Evolutionary conservation across 371 early-diverging fungal species (phyloP).

Genomic region (Apophysomyces trapeziformis): DNA sequence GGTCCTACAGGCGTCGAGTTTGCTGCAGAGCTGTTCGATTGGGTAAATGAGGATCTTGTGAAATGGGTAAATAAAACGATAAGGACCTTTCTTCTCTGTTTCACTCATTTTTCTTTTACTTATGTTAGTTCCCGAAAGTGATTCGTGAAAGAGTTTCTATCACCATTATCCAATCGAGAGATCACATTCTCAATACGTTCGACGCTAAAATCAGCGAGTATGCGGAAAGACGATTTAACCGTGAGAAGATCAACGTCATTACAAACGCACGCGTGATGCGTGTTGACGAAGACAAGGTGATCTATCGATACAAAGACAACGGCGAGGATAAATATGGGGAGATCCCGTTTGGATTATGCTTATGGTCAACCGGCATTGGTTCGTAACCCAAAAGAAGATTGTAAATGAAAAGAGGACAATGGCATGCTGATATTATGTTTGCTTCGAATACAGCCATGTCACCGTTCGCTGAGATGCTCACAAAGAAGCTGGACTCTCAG

Average conservation of each 20-base stretch:
- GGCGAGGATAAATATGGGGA: constrained; percentile 25
- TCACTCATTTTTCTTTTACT: not conserved
- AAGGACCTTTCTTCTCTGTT: constrained; percentile 4
- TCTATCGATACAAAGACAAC: constrained; percentile 28
- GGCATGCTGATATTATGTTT: not conserved
- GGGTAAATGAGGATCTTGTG: constrained; percentile 80
- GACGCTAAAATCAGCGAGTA: constrained; percentile 70
- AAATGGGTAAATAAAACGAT: constrained; percentile 54
- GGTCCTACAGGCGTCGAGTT: constrained; percentile 84
- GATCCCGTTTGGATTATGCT: constrained; percentile 72
- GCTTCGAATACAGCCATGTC: constrained; percentile 52
- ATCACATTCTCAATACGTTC: constrained; percentile 84
- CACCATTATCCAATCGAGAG: constrained; percentile 72
- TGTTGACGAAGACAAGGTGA: constrained; percentile 51
- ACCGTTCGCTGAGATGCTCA: constrained; percentile 62
- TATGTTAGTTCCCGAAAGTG: constrained; percentile 59
- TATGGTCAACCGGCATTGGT: constrained; percentile 90
- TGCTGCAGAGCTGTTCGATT: constrained; percentile 85
- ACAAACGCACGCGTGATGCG: constrained; percentile 73
- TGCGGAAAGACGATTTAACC: constrained; percentile 75
- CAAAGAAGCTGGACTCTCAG: constrained; percentile 57
- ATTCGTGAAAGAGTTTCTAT: constrained; percentile 70
- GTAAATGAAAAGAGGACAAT: constrained; percentile 14
- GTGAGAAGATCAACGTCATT: constrained; percentile 74
- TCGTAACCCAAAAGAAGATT: constrained; percentile 12